Conservation (phyloP, 2,329 filamentous ascomycete genomes). For the Pyrenophora seminiperda region DNA sequence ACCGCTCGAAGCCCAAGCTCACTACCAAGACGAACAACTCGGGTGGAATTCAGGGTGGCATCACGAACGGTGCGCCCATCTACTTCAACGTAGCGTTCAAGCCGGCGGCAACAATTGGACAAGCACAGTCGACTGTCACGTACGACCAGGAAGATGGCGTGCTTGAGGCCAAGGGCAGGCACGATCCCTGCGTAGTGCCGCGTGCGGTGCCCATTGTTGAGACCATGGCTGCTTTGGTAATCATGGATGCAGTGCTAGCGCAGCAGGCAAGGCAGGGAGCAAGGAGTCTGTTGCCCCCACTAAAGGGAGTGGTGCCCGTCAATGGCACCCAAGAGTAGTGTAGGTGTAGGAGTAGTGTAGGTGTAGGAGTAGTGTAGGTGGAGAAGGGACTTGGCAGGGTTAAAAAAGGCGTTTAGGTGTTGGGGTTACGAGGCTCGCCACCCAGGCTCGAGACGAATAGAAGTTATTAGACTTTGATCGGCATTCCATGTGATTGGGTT, state of each 20-base stretch:
- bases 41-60: slow-evolving; percentile 93
- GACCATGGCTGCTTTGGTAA: slow-evolving; percentile 84
- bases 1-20: slow-evolving; percentile 61
- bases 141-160: slow-evolving; percentile 78
- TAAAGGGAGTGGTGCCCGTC: slow-evolving; percentile 47
- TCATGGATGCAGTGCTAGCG: slow-evolving; percentile 85
- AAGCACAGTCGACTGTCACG: slow-evolving; percentile 80
- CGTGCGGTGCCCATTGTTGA: slow-evolving; percentile 88
- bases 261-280: slow-evolving; percentile 67
- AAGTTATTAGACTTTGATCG: not conserved
- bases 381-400: not conserved
- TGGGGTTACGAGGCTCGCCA: not conserved
- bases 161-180: slow-evolving; percentile 88
- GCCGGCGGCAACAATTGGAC: slow-evolving; percentile 88
- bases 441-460: slow-evolving; percentile 1
- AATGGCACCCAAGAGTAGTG: slow-evolving; percentile 13
- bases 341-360: too few species aligned
- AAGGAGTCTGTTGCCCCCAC: slow-evolving; percentile 45
- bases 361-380: too few species aligned
- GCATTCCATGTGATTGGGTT: not conserved
- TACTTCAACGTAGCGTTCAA: slow-evolving; percentile 97
- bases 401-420: slow-evolving; percentile 3
- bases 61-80: slow-evolving; percentile 89
- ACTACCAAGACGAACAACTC: slow-evolving; percentile 93
- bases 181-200: slow-evolving; percentile 92